A percentile compares a stretch with the other conserved stretches of the same genome.
phyloP scores from a whole-genome alignment of 2,329 filamentous ascomycete genomes.

The Aspergillus transmontanensis region DNA sequence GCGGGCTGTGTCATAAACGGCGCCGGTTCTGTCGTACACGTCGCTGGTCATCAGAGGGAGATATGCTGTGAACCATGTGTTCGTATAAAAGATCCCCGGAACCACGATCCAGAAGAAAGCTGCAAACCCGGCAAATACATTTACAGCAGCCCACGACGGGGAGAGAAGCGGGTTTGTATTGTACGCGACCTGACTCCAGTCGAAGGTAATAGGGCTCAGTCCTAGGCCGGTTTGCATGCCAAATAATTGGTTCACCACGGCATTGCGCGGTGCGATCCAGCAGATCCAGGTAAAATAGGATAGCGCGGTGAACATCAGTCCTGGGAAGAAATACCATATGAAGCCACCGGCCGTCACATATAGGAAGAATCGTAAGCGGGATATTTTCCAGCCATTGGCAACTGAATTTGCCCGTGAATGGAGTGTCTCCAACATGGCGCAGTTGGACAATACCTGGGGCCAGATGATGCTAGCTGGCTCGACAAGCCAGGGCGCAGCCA shows the following conservation, averaged over 20 bases:
- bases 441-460: constrained; percentile 43
- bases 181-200: constrained; percentile 38
- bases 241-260: constrained; percentile 51
- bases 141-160: constrained; percentile 33
- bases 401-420: constrained; percentile 41
- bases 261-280: constrained; percentile 53
- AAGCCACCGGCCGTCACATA: constrained; percentile 34
- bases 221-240: constrained; percentile 38
- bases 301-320: constrained; percentile 52
- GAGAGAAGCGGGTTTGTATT: constrained; percentile 38
- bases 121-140: constrained; percentile 34
- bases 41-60: constrained; percentile 61
- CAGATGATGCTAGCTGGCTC: constrained; percentile 44
- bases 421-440: constrained; percentile 41
- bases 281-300: constrained; percentile 53
- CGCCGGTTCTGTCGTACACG: constrained; percentile 63
- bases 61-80: constrained; percentile 56
- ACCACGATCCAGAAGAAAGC: constrained; percentile 32
- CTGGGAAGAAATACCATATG: constrained; percentile 57
- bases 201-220: constrained; percentile 34
- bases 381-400: constrained; percentile 43
- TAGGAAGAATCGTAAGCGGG: constrained; percentile 42
- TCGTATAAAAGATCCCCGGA: constrained; percentile 48
- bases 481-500: constrained; percentile 41
- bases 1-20: constrained; percentile 59